Conservation (phyloP, 116 monocot species). For the Papilionanthe hybrid region DNA sequence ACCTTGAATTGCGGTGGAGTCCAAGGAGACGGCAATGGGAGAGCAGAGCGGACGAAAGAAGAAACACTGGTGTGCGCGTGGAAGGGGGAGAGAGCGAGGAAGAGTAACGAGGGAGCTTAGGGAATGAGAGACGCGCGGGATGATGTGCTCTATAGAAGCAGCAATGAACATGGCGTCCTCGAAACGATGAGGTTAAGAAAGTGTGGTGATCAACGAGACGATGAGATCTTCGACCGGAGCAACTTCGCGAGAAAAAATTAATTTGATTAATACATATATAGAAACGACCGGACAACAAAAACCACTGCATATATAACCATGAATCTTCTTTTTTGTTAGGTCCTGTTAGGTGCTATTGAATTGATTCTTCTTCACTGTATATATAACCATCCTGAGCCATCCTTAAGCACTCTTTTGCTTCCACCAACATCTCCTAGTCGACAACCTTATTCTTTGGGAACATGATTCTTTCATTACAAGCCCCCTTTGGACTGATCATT, state of each 20-base stretch:
- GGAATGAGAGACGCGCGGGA: constrained; percentile 30
- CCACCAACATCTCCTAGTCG: too few species aligned
- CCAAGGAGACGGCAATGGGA: constrained; percentile 11
- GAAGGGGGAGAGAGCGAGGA: constrained; percentile 2
- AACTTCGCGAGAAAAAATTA: not conserved
- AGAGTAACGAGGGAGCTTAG: not conserved
- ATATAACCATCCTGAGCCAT: too few species aligned
- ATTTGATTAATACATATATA: too few species aligned
- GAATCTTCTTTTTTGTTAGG: too few species aligned
- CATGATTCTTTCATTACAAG: too few species aligned
- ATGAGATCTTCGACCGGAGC: not conserved
- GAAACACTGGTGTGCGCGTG: not conserved
- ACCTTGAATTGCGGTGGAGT: constrained; percentile 32
- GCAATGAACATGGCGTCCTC: constrained; percentile 17
- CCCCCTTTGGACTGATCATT: too few species aligned
- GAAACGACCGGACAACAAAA: too few species aligned
- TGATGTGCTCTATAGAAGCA: constrained; percentile 30
- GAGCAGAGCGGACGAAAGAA: constrained; percentile 13
- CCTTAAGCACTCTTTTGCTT: too few species aligned
- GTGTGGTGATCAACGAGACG: not conserved
- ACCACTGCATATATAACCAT: too few species aligned
- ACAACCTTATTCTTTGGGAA: too few species aligned
- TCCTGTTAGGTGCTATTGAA: too few species aligned
- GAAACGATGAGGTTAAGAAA: not conserved
- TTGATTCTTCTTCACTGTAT: too few species aligned